These are phyloP conservation scores for Raffaelea deltoideospora DNA, from an alignment of 2,329 filamentous ascomycete species.

Conservation along the genomic window DNA sequence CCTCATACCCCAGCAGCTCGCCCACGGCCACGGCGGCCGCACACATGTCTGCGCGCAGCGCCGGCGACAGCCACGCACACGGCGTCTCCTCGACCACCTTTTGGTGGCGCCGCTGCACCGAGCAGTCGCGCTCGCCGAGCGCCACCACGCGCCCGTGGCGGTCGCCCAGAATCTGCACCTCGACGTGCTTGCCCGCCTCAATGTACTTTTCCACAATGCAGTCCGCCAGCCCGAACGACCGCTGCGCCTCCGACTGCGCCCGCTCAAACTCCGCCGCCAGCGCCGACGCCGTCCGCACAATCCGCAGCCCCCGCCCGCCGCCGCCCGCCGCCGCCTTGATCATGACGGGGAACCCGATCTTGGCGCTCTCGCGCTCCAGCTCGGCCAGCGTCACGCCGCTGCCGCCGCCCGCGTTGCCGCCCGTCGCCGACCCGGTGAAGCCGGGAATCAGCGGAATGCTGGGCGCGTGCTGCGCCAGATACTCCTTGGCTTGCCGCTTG, in stretches of 20 bases:
- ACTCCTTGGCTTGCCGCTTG: not conserved
- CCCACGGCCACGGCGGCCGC: not conserved
- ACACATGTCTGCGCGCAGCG: not conserved
- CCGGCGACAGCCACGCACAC: not conserved
- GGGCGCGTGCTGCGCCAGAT: not conserved
- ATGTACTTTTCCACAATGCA: not conserved
- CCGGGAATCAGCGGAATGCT: not conserved
- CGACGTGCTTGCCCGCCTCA: not conserved
- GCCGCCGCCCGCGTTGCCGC: too few species aligned
- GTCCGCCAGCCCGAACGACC: not conserved
- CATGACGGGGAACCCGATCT: not conserved
- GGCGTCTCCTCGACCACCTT: not conserved
- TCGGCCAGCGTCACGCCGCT: not conserved
- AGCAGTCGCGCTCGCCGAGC: not conserved
- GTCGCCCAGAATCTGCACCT: not conserved
- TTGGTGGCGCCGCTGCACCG: not conserved
- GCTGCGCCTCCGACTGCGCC: not conserved
- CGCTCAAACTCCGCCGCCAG: not conserved
- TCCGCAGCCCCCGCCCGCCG: not conserved
- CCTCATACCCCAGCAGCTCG: not conserved
- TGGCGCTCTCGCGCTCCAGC: not conserved
- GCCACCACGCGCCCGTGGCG: not conserved
- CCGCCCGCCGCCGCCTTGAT: not conserved
- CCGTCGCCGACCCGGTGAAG: conserved; percentile 45
- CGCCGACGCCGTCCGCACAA: not conserved